These are phyloP conservation scores for Sequoia sempervirens DNA, from an alignment of 75 land plant species.

Conservation along the genomic window DNA sequence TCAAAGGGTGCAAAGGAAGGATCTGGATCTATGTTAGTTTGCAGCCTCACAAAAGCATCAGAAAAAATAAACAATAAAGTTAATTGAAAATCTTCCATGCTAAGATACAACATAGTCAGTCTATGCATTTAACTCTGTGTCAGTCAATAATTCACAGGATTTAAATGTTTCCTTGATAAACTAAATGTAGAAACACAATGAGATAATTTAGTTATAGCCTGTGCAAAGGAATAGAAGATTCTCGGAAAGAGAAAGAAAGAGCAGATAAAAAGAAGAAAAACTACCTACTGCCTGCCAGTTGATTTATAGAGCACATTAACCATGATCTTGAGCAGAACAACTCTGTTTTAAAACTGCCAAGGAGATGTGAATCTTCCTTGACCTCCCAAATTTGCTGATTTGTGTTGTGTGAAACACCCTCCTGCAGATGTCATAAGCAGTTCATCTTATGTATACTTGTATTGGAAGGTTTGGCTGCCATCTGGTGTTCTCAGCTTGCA, in stretches of 20 bases:
- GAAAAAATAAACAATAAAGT: background rate
- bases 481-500: background rate
- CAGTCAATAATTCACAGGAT: too few species aligned
- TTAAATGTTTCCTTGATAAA: background rate
- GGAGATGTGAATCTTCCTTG: background rate
- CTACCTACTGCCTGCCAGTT: too few species aligned
- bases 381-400: background rate
- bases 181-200: background rate
- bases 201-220: background rate
- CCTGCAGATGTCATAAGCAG: background rate
- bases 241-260: background rate
- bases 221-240: background rate
- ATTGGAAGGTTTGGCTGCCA: background rate
- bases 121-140: background rate
- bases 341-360: background rate
- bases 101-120: background rate
- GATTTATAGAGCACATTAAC: too few species aligned
- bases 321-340: background rate
- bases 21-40: background rate
- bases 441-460: background rate
- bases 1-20: background rate
- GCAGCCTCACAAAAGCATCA: background rate
- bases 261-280: background rate
- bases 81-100: background rate
- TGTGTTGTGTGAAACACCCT: background rate